These are phyloP conservation scores for Kodamaea sagamina DNA, from an alignment of 805 yeast genomes.

Conservation along the genomic window DNA sequence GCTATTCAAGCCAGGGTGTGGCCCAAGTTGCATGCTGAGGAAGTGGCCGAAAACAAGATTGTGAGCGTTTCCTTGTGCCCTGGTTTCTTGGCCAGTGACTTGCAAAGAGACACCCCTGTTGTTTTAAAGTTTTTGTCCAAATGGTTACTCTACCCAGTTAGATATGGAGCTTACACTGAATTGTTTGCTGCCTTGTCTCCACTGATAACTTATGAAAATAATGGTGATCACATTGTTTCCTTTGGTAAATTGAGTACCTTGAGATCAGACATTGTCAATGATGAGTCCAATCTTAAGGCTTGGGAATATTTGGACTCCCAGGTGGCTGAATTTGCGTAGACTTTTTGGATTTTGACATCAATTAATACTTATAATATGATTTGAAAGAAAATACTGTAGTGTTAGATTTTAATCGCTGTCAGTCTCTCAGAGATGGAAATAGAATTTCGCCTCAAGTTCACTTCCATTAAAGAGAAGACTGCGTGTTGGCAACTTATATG, in stretches of 20 bases:
- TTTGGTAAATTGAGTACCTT: constrained; percentile 33
- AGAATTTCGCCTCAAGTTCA: too few relatives aligned
- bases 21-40: constrained; percentile 29
- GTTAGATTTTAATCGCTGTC: too few relatives aligned
- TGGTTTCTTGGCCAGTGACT: constrained; percentile 38
- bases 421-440: too few relatives aligned
- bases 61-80: constrained; percentile 43
- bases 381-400: too few relatives aligned
- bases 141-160: constrained; percentile 20
- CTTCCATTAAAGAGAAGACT: too few relatives aligned
- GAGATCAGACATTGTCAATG: constrained; percentile 37
- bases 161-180: constrained; percentile 47
- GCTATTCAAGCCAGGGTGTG: constrained; percentile 38
- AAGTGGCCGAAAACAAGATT: constrained; percentile 22
- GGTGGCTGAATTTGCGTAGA: constrained; percentile 1
- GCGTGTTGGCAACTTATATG: too few relatives aligned
- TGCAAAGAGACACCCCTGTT: constrained; percentile 28
- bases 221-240: constrained; percentile 40
- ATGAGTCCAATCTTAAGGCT: constrained; percentile 32
- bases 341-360: too few relatives aligned
- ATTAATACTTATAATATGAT: too few relatives aligned
- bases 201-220: constrained; percentile 29
- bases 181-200: constrained; percentile 47
- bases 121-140: constrained; percentile 1
- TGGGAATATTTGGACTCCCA: constrained; percentile 37